Evolutionary conservation across 805 yeast genomes (phyloP).

Genomic region (Barnettozyma pratensis): DNA sequence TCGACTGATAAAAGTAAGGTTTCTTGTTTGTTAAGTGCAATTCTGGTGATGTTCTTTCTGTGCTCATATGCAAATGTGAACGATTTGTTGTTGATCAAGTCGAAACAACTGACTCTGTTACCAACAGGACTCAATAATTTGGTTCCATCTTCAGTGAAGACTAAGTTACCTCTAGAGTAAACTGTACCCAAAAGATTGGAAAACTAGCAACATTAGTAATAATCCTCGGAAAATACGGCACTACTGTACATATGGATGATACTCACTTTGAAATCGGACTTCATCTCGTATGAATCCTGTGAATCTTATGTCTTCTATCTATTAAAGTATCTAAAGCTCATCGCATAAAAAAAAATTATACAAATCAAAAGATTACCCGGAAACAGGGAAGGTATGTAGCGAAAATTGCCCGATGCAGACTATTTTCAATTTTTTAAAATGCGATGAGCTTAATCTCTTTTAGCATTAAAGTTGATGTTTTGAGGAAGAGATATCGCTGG

Average conservation of each 20-base stretch:
- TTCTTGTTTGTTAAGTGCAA: slow-evolving; percentile 80
- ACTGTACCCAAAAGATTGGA: slow-evolving; percentile 92
- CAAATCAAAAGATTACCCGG: slow-evolving; percentile 6
- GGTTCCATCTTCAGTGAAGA: slow-evolving; percentile 83
- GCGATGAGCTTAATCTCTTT: no score
- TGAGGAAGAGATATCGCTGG: neutral
- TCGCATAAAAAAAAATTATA: slow-evolving; percentile 11
- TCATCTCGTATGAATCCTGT: slow-evolving; percentile 40
- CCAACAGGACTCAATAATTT: slow-evolving; percentile 89
- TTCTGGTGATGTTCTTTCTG: slow-evolving; percentile 69
- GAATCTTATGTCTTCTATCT: neutral
- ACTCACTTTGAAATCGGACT: slow-evolving; percentile 60
- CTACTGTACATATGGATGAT: neutral
- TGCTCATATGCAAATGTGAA: slow-evolving; percentile 92
- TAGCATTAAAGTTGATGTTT: no score
- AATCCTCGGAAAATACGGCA: no score
- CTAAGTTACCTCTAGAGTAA: slow-evolving; percentile 85
- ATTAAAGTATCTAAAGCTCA: slow-evolving; percentile 10
- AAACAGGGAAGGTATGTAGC: neutral
- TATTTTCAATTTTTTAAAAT: no score
- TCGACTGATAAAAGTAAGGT: slow-evolving; percentile 81
- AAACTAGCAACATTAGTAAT: slow-evolving; percentile 36
- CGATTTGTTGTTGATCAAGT: slow-evolving; percentile 75
- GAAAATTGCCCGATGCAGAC: neutral
- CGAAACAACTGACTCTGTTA: slow-evolving; percentile 85